Evolutionary conservation across 768 basidiomycete species (phyloP), one percentile per base, ranked within the genome.

Genomic region (Trametes elegans): DNA sequence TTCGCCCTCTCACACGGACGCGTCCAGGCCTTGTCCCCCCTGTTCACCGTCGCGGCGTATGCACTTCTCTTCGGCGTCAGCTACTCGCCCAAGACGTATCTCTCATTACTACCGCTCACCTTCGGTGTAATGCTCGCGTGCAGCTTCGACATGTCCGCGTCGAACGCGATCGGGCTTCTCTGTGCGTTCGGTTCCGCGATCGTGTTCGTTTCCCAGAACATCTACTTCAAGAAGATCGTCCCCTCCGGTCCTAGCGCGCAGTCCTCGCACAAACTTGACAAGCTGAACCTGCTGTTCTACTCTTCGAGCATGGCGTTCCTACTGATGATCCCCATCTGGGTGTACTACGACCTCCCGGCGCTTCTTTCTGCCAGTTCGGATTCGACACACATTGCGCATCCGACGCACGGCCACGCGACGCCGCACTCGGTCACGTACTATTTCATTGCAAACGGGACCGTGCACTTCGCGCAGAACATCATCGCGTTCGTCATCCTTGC

Each of bases 191-290:
- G 96, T 14, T 97, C 94, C 10, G 97, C 97, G 27, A 73, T 99
- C 54, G 86, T 99, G 61, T 98, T 99, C 69, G 97, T 99, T 59
- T 89, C 88, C 62, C 95, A 93, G 60, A 99, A 99, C 72, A 98
- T 99, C 64, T 97, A 95, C 71, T 98, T 96, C 81, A 99, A 99
- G 74, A 98, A 96, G 76, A 86, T 98, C 59, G 88, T 99, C 81
- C 97, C 97, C 2, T 70, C 75, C 43, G 58, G 64, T 7, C 73
- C 75, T 19, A 72, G 74, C 28, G 61, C 57, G 31, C 66, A 66
- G 54, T 71, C 76, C 1, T 71, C 80, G 3, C 88, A 88, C 68
- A 93, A 93, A 71, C 81, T 99, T 29, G 97, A 99, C 79, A 98
- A 98, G 76, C 81, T 98, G 64, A 98, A 98, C 72, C 78, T 99